phyloP scores from a whole-genome alignment of 148 eudicot genomes.

The Silene latifolia region DNA sequence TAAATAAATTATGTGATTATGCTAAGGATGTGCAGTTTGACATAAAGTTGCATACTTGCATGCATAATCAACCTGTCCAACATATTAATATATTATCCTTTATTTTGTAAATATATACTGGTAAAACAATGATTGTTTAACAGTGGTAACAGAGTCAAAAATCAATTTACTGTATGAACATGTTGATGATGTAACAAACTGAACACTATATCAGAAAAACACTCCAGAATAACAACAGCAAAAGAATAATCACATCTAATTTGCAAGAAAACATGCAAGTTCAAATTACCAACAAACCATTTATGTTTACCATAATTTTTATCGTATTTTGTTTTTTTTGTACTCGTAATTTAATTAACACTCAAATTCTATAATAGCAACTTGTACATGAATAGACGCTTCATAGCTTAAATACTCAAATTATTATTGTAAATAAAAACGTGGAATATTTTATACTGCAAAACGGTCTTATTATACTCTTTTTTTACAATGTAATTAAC shows the following conservation, averaged over 20 bases:
- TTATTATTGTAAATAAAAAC: too few relatives aligned
- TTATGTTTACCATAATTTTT: too few relatives aligned
- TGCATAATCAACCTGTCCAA: background rate
- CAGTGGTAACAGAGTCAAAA: slow-evolving; percentile 8
- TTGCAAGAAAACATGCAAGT: background rate
- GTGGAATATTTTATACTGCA: too few relatives aligned
- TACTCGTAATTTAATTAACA: too few relatives aligned
- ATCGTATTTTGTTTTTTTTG: too few relatives aligned
- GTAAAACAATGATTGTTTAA: slow-evolving; percentile 16
- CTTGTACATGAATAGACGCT: too few relatives aligned
- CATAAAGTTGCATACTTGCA: background rate
- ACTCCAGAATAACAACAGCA: background rate
- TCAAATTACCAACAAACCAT: too few relatives aligned
- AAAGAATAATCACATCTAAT: background rate
- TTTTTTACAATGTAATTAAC: too few relatives aligned
- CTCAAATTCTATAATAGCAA: too few relatives aligned
- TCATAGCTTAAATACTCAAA: too few relatives aligned
- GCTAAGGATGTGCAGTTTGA: background rate
- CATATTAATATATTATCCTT: background rate
- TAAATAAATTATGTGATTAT: background rate
- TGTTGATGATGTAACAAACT: slow-evolving; percentile 9
- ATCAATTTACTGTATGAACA: slow-evolving; percentile 28
- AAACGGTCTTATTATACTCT: too few relatives aligned
- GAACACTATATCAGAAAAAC: background rate
- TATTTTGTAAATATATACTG: background rate